phyloP scores from a whole-genome alignment of 306 rosid genomes.

The Vigna unguiculata region DNA sequence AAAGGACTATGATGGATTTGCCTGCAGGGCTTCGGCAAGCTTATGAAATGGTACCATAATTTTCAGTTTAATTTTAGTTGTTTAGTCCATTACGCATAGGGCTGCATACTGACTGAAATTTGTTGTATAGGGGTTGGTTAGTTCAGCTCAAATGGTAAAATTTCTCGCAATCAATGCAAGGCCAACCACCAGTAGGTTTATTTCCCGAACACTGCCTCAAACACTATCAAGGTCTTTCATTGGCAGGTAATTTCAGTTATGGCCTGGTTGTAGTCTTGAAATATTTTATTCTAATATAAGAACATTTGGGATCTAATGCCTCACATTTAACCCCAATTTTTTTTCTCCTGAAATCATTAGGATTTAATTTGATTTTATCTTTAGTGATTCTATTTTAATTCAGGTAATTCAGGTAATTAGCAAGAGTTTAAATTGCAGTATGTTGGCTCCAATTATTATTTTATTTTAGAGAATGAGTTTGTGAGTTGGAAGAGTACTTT shows the following conservation, averaged over 20 bases:
- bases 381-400: neutral
- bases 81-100: conserved; percentile 37
- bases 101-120: conserved; percentile 48
- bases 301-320: conserved; percentile 16
- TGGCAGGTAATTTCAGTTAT: conserved; percentile 79
- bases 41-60: conserved; percentile 80
- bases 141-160: conserved; percentile 98
- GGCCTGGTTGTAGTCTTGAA: conserved; percentile 7
- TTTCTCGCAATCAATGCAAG: conserved; percentile 87
- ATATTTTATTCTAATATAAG: conserved; percentile 18
- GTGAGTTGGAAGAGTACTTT: neutral
- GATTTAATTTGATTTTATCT: conserved; percentile 9
- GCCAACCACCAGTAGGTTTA: conserved; percentile 84
- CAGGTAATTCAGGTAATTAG: neutral
- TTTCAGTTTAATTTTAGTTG: conserved; percentile 36
- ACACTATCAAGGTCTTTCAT: conserved; percentile 88
- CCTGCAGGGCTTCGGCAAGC: conserved; percentile 99
- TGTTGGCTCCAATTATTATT: neutral
- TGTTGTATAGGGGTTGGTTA: conserved; percentile 83
- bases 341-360: conserved; percentile 24
- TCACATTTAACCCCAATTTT: neutral
- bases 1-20: conserved; percentile 89
- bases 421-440: neutral
- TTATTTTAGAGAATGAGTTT: neutral
- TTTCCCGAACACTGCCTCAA: conserved; percentile 79